Conservation (phyloP, 179 eudicot genomes). For the Heliamphora pulchella region DNA sequence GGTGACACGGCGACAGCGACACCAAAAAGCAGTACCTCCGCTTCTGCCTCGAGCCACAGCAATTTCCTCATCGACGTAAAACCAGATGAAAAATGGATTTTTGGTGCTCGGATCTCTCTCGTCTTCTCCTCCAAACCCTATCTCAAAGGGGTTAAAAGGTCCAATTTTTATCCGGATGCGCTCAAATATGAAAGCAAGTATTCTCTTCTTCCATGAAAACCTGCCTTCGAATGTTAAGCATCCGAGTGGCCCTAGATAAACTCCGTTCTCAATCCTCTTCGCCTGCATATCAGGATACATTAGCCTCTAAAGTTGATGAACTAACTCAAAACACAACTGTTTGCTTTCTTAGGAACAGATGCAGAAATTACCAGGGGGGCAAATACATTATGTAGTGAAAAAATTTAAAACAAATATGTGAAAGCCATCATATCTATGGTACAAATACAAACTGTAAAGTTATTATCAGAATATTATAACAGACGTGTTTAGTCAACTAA, state of each 20-base stretch:
- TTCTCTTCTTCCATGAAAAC: conserved; percentile 80
- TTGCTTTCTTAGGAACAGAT: neutral
- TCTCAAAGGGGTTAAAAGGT: conserved; percentile 61
- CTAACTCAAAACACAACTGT: neutral
- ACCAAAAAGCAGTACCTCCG: conserved; percentile 97
- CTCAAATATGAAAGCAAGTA: conserved; percentile 80
- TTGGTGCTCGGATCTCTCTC: conserved; percentile 65
- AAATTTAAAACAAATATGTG: no score
- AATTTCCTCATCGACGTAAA: conserved; percentile 84
- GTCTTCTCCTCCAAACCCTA: conserved; percentile 55
- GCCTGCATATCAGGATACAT: conserved; percentile 35
- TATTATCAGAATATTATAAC: no score
- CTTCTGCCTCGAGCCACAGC: conserved; percentile 91
- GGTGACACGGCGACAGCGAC: conserved; percentile 55
- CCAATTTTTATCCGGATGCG: conserved; percentile 65
- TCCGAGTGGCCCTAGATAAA: conserved; percentile 69
- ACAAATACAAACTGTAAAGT: no score
- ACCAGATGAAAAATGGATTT: conserved; percentile 91
- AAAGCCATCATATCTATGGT: no score
- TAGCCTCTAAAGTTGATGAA: neutral
- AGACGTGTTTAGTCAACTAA: no score
- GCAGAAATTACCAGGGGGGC: no score
- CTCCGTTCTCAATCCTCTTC: conserved; percentile 88
- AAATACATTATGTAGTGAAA: no score
- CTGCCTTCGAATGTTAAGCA: conserved; percentile 76